A percentile compares a stretch with the other conserved stretches of the same genome.
phyloP scores from a whole-genome alignment of 2,329 filamentous ascomycete species.

The Phymatotrichopsis omnivora region DNA sequence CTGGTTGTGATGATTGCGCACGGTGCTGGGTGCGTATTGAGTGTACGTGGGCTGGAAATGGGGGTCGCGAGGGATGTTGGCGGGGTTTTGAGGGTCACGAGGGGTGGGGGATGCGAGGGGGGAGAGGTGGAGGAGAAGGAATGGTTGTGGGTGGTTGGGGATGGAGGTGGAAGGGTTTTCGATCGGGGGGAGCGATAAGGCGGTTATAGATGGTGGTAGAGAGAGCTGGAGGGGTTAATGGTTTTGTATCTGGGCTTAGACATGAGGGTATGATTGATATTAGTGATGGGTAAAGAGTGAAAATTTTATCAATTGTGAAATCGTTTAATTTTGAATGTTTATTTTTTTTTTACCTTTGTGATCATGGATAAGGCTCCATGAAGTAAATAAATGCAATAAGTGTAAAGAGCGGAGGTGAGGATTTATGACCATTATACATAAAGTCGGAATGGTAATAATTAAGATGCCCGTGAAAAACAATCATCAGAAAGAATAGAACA shows the following conservation, averaged over 20 bases:
- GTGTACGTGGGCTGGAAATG: slow-evolving; percentile 68
- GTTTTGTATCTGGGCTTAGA: neutral
- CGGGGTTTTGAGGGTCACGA: slow-evolving; percentile 69
- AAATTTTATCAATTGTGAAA: too few species aligned
- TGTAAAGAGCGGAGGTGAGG: too few species aligned
- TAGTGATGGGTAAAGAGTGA: neutral
- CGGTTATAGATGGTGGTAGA: slow-evolving; percentile 1
- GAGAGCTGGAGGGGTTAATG: slow-evolving; percentile 9
- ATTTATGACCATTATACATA: too few species aligned
- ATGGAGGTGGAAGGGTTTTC: slow-evolving; percentile 78
- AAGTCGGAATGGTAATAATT: too few species aligned
- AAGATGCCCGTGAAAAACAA: too few species aligned
- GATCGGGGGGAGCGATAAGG: slow-evolving; percentile 62
- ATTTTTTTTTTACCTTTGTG: too few species aligned
- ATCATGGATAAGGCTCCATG: too few species aligned
- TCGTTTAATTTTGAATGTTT: too few species aligned
- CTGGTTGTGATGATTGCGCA: slow-evolving; percentile 65
- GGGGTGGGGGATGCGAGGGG: slow-evolving; percentile 39
- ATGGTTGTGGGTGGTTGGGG: slow-evolving; percentile 67
- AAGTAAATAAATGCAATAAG: too few species aligned
- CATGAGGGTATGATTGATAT: neutral
- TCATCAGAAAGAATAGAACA: too few species aligned
- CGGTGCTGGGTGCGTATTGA: slow-evolving; percentile 58
- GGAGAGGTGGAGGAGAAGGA: slow-evolving; percentile 50
- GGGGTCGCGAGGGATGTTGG: slow-evolving; percentile 85